phyloP scores from a whole-genome alignment of 345 rosid species.

The Salix dunnii region DNA sequence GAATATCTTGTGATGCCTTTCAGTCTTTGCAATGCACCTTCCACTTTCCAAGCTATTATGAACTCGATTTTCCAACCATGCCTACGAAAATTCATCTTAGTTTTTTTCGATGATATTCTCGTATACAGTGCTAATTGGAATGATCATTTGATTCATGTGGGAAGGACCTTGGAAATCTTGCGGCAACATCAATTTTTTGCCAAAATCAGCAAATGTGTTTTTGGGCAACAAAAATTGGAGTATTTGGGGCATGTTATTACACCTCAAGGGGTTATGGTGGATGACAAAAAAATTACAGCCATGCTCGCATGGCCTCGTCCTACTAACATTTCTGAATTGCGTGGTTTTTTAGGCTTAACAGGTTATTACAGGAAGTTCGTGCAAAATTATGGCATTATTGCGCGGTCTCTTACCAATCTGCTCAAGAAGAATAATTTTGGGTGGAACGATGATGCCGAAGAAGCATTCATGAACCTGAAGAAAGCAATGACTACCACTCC shows the following conservation, averaged over 20 bases:
- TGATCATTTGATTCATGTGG: not conserved
- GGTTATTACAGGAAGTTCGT: not conserved
- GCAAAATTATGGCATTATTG: no score
- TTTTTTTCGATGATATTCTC: not conserved
- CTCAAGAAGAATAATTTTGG: no score
- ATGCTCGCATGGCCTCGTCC: no score
- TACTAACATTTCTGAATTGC: no score
- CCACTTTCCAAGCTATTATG: not conserved
- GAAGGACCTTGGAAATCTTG: not conserved
- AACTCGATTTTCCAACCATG: not conserved
- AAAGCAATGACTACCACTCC: not conserved
- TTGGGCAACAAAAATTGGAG: no score
- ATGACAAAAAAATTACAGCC: no score
- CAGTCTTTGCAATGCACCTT: not conserved
- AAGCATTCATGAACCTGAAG: not conserved
- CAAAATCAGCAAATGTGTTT: not conserved
- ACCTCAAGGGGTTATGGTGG: no score
- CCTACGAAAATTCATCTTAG: not conserved
- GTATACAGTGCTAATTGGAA: not conserved
- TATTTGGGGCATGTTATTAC: no score
- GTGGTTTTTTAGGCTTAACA: no score
- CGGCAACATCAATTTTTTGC: not conserved
- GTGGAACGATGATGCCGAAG: no score
- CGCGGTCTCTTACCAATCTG: no score
- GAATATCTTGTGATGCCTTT: not conserved